These are phyloP conservation scores for Rhamnella rubrinervis DNA, from an alignment of 331 rosid species.

Conservation along the genomic window DNA sequence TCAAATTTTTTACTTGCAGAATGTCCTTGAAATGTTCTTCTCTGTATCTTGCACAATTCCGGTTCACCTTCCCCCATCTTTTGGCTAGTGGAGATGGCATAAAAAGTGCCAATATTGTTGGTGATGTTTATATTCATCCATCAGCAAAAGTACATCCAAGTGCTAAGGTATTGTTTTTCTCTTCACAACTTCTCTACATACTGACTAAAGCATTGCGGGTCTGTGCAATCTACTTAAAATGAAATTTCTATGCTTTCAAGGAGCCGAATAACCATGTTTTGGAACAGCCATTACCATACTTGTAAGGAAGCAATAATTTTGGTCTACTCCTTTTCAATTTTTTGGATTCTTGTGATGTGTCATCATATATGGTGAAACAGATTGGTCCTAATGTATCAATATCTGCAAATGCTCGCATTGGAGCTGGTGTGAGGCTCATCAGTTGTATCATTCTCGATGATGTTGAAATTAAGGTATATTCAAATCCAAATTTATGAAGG, in stretches of 20 bases:
- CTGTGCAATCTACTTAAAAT: not conserved
- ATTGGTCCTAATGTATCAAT: conserved; percentile 93
- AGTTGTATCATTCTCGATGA: conserved; percentile 83
- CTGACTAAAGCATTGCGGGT: not conserved
- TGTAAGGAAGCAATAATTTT: not conserved
- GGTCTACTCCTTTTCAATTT: not conserved
- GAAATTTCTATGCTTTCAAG: not conserved
- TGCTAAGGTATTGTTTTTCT: conserved; percentile 64
- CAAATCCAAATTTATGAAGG: conserved; percentile 11
- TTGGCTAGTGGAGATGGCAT: conserved; percentile 73
- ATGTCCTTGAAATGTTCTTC: conserved; percentile 92
- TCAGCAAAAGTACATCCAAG: conserved; percentile 94
- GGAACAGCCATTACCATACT: too few relatives aligned
- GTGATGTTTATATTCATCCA: conserved; percentile 89
- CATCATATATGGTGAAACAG: conserved; percentile 40
- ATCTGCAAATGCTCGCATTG: conserved; percentile 96
- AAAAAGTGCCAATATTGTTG: conserved; percentile 61
- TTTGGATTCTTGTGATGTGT: conserved; percentile 3
- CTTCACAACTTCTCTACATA: not conserved
- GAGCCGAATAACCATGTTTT: not conserved
- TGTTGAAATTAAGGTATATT: conserved; percentile 78
- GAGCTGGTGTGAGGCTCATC: conserved; percentile 90
- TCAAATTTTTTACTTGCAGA: conserved; percentile 46
- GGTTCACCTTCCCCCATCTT: conserved; percentile 60
- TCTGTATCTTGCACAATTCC: conserved; percentile 82